These are phyloP conservation scores for Sphagnum contortum DNA, from an alignment of 225 moss, liverwort and hornwort species.

Conservation along the genomic window DNA sequence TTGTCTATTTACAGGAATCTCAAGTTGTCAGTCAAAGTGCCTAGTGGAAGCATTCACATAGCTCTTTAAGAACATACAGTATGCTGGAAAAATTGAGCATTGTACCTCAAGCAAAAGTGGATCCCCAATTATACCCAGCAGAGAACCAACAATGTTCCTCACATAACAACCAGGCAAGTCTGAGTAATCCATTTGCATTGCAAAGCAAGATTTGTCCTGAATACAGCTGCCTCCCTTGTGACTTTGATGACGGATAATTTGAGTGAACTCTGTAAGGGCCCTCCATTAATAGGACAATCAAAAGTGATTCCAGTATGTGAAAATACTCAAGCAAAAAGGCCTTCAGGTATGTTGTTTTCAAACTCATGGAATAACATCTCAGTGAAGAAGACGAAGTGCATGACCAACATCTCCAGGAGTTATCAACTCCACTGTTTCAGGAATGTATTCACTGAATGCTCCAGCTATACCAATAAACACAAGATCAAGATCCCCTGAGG, in stretches of 20 bases:
- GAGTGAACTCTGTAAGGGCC: conserved; percentile 15
- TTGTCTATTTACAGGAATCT: conserved; percentile 66
- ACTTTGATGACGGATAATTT: conserved; percentile 1
- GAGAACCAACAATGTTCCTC: conserved; percentile 32
- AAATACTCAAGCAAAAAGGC: conserved; percentile 53
- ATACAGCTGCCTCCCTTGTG: conserved; percentile 9
- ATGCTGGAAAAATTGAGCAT: too few species aligned
- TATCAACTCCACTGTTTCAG: conserved; percentile 25
- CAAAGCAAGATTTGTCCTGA: conserved; percentile 10
- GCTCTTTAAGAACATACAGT: too few species aligned
- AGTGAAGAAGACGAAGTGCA: conserved; percentile 59
- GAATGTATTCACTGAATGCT: conserved; percentile 33
- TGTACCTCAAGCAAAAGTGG: conserved; percentile 20
- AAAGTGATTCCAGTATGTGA: conserved; percentile 57
- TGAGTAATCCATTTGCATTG: conserved; percentile 4
- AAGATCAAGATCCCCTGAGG: conserved; percentile 18
- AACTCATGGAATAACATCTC: conserved; percentile 59
- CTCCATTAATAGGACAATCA: conserved; percentile 50
- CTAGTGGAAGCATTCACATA: conserved; percentile 47
- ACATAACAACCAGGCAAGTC: conserved; percentile 26
- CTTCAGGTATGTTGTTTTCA: conserved; percentile 35
- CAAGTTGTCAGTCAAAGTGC: conserved; percentile 84
- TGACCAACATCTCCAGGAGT: conserved; percentile 37
- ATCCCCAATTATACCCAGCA: conserved; percentile 47
- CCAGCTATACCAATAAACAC: conserved; percentile 20